Base-by-base conservation (phyloP, 495 filamentous ascomycete genomes). In the Lepraria neglecta region DNA sequence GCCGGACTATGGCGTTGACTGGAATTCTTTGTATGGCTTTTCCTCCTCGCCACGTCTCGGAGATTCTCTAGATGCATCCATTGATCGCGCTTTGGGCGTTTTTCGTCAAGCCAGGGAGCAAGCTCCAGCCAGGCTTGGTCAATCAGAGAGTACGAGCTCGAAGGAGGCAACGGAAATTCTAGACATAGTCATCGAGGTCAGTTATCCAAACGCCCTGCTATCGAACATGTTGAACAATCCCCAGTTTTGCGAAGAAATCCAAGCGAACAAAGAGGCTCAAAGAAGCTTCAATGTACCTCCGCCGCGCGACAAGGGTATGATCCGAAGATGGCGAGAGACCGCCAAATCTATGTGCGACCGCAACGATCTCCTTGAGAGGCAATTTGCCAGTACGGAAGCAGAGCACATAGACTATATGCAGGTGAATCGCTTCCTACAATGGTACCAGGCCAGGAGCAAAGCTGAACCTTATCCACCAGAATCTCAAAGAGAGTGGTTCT, bases 301-400 rank as follows among this genome's bases (percentile, higher is more conserved):
- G 24, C 24, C 47, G 47, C 47, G 47, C 24, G 48, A 52, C 48
- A 52, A 17, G n/a, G 48, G 48, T 14, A 52, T 52, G 48, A 52
- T 52, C 19, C 48, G 27, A 31, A 30, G 48, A 52, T 52, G 48
- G 48, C 24, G 48, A 33, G 48, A 52, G 27, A 52, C 27, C 10
- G 31, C 31, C 27, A 31, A 31, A 17, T 31, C 27, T n/a, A 30
- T 30, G 4, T 52, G 48, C 28, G 19, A 52, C 31, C 28, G 27
- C 15, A 31, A 31, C 14, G 48, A 52, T 33, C 17, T 31, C 28
- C 48, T 52, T 33, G 15, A 31, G 14, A 52, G 30, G 28, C 48
- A 31, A 24, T 17, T 31, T 7, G 48, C 27, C 31, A 17, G 15
- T 12, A 30, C 15, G 27, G 48, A 31, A 30, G 28, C 5, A 17